Conservation (phyloP, 495 filamentous ascomycete genomes). For the Hypoxylon cercidicola region DNA sequence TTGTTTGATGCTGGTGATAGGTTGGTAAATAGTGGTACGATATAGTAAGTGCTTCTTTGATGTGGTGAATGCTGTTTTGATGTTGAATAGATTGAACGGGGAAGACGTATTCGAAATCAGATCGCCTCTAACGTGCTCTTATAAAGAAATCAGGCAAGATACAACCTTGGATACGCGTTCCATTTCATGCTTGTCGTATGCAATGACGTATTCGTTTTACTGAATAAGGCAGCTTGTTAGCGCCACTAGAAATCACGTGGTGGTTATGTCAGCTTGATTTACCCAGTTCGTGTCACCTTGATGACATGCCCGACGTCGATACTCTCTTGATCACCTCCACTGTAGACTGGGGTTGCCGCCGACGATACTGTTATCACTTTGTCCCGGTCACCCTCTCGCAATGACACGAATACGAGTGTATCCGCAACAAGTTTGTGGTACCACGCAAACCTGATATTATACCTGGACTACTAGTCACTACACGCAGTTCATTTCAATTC, state of each 20-base stretch:
- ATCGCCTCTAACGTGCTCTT: slow-evolving; percentile 17
- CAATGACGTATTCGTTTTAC: slow-evolving; percentile 32
- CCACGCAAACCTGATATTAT: too few species aligned
- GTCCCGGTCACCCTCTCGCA: too few species aligned
- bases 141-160: slow-evolving; percentile 12
- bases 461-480: too few species aligned
- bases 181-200: slow-evolving; percentile 22
- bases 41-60: background rate
- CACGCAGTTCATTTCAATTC: too few species aligned
- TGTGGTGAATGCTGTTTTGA: too few species aligned
- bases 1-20: background rate
- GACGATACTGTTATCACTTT: too few species aligned
- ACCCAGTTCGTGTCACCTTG: background rate
- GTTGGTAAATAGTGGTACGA: background rate
- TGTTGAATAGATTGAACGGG: background rate
- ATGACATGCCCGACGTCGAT: too few species aligned
- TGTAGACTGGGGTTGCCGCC: too few species aligned
- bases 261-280: background rate
- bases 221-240: slow-evolving; percentile 7
- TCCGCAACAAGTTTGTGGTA: too few species aligned
- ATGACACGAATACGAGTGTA: too few species aligned
- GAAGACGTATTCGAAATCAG: background rate
- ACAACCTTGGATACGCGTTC: slow-evolving; percentile 19
- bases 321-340: too few species aligned
- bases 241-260: slow-evolving; percentile 23